Conservation (phyloP, 805 yeast species). For the Geotrichum ghanense region DNA sequence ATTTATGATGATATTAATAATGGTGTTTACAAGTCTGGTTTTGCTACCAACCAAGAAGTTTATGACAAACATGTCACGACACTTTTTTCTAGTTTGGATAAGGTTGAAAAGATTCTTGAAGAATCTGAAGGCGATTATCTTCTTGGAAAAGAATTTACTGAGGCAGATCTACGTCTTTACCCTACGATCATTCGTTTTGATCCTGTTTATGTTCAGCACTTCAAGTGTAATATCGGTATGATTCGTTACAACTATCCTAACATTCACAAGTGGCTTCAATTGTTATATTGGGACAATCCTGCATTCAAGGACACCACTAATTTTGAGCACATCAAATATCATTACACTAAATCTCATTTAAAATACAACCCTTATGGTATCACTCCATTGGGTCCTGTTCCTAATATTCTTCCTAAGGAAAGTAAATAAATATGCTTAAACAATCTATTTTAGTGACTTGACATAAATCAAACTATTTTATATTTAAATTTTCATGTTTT, state of each 20-base stretch:
- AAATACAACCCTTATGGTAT: constrained; percentile 73
- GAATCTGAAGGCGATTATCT: constrained; percentile 33
- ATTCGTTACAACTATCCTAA: constrained; percentile 71
- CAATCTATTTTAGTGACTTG: too few species aligned
- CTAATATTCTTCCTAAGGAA: constrained; percentile 48
- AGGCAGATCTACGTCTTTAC: constrained; percentile 80
- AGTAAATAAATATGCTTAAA: too few species aligned
- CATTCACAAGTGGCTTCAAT: constrained; percentile 68
- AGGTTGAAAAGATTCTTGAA: constrained; percentile 50
- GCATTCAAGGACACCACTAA: constrained; percentile 71
- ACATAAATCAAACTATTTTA: too few species aligned
- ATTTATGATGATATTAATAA: constrained; percentile 77
- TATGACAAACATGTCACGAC: constrained; percentile 58
- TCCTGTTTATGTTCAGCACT: constrained; percentile 88
- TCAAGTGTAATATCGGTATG: constrained; percentile 80
- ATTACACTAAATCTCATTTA: constrained; percentile 78
- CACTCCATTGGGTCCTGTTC: constrained; percentile 83
- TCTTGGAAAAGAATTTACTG: constrained; percentile 61
- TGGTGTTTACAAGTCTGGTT: constrained; percentile 90
- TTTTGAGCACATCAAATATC: constrained; percentile 83
- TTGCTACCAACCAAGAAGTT: constrained; percentile 72
- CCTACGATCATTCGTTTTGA: constrained; percentile 87
- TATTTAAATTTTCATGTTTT: too few species aligned
- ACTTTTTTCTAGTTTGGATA: constrained; percentile 57
- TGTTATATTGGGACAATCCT: constrained; percentile 69